phyloP scores from a whole-genome alignment of 441 rosid genomes.

The Gossypium schwendimanii region DNA sequence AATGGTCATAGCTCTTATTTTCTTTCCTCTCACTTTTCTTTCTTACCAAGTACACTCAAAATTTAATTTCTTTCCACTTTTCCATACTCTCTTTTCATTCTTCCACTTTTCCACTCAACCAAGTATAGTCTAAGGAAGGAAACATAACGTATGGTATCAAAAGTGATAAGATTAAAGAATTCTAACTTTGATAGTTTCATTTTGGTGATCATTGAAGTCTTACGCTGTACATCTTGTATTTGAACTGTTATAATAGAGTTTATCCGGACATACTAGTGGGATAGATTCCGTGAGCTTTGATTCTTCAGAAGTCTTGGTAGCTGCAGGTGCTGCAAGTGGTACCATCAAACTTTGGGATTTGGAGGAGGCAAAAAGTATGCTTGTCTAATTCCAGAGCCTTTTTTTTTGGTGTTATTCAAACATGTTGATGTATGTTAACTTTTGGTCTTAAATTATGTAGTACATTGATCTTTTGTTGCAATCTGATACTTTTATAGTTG shows the following conservation, averaged over 20 bases:
- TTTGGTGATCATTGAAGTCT: neutral
- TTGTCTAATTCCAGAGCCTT: conserved; percentile 12
- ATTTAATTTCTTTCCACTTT: no score
- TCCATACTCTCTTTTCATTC: no score
- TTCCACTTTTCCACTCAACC: no score
- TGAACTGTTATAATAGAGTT: conserved; percentile 47
- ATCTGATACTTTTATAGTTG: conserved; percentile 44
- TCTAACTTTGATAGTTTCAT: neutral
- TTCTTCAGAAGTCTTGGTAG: conserved; percentile 82
- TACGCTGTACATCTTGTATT: neutral
- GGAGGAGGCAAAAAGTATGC: conserved; percentile 92
- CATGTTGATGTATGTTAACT: neutral
- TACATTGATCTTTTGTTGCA: conserved; percentile 18
- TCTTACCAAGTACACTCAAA: no score
- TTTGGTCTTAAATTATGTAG: neutral
- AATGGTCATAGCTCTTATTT: no score
- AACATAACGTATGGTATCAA: neutral
- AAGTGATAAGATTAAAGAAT: neutral
- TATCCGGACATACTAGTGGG: conserved; percentile 92
- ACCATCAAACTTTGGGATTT: conserved; percentile 98
- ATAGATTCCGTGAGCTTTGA: conserved; percentile 95
- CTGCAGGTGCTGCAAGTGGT: conserved; percentile 99
- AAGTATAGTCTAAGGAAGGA: neutral
- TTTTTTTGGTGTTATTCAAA: neutral
- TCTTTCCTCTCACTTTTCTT: no score